These are phyloP conservation scores for Chalciporus pseudorubinellus DNA, from an alignment of 768 basidiomycete genomes.

Conservation along the genomic window DNA sequence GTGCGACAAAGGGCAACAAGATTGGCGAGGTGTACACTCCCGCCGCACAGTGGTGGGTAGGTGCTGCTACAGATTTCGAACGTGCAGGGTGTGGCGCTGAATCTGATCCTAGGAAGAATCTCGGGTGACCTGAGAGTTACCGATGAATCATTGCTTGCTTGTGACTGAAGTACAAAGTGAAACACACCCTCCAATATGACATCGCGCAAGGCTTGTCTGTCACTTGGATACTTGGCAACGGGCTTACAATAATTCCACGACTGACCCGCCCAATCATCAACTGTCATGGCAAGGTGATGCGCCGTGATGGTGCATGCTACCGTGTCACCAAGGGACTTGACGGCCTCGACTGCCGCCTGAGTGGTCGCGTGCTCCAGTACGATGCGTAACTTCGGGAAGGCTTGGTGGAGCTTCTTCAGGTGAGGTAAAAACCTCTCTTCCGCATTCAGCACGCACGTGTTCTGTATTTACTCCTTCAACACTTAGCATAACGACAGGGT, in stretches of 20 bases:
- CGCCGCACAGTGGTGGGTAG: conserved; percentile 79
- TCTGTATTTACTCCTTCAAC: conserved; percentile 41
- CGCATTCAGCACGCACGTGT: conserved; percentile 91
- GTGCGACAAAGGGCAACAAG: conserved; percentile 85
- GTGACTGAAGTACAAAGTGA: background rate
- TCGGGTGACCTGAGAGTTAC: conserved; percentile 67
- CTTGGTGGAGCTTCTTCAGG: conserved; percentile 71
- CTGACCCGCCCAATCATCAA: conserved; percentile 96
- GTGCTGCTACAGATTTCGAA: conserved; percentile 67
- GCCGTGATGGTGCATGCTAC: conserved; percentile 97
- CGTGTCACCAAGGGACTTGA: conserved; percentile 71
- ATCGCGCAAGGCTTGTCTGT: conserved; percentile 76
- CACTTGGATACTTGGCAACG: conserved; percentile 93
- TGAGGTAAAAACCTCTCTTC: conserved; percentile 89
- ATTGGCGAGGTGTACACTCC: conserved; percentile 95
- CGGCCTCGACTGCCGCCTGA: conserved; percentile 83
- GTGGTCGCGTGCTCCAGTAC: conserved; percentile 98
- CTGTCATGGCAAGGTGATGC: conserved; percentile 90
- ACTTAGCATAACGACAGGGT: background rate
- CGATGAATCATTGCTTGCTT: background rate
- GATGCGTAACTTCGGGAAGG: conserved; percentile 88
- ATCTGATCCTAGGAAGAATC: conserved; percentile 97
- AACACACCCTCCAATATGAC: conserved; percentile 70
- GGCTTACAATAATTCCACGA: conserved; percentile 97
- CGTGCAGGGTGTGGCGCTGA: conserved; percentile 86